A percentile compares a stretch with the other conserved stretches of the same genome.
phyloP scores from a whole-genome alignment of 805 yeast species.

The Cyberlindnera americana region DNA sequence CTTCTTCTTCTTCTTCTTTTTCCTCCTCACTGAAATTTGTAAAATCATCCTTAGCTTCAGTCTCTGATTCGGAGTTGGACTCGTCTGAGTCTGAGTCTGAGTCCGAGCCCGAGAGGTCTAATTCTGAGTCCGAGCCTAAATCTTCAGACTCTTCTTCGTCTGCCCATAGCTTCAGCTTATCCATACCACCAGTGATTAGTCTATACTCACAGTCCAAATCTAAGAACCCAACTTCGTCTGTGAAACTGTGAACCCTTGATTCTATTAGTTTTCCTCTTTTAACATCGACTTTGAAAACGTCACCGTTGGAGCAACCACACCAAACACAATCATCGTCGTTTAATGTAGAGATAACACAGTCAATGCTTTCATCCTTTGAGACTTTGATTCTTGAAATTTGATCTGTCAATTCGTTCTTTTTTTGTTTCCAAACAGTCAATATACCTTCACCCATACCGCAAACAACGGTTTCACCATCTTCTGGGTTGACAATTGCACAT shows the following conservation, averaged over 20 bases:
- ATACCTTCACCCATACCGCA: constrained; percentile 93
- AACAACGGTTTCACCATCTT: constrained; percentile 58
- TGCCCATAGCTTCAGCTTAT: constrained; percentile 73
- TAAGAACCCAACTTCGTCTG: constrained; percentile 72
- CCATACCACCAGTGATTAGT: constrained; percentile 81
- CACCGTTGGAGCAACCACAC: constrained; percentile 81
- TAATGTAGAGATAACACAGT: constrained; percentile 47
- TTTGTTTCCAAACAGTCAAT: constrained; percentile 79
- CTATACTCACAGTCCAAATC: constrained; percentile 83
- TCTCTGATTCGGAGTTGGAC: too few relatives aligned
- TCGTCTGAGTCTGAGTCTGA: constrained; percentile 37
- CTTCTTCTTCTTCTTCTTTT: constrained; percentile 6
- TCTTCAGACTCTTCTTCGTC: constrained; percentile 25
- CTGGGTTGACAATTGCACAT: constrained; percentile 62
- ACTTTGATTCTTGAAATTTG: constrained; percentile 76
- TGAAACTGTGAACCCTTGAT: constrained; percentile 58
- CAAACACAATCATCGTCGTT: constrained; percentile 52
- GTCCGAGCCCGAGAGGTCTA: constrained; percentile 36
- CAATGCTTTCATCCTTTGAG: constrained; percentile 67
- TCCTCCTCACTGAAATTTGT: constrained; percentile 12
- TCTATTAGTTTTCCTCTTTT: constrained; percentile 62
- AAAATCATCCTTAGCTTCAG: constrained; percentile 27
- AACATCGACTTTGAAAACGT: constrained; percentile 62
- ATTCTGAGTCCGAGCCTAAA: constrained; percentile 21
- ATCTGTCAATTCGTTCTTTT: constrained; percentile 65